These are phyloP conservation scores for Crithidia bombi DNA, from an alignment of 208 protist genomes.

Conservation along the genomic window DNA sequence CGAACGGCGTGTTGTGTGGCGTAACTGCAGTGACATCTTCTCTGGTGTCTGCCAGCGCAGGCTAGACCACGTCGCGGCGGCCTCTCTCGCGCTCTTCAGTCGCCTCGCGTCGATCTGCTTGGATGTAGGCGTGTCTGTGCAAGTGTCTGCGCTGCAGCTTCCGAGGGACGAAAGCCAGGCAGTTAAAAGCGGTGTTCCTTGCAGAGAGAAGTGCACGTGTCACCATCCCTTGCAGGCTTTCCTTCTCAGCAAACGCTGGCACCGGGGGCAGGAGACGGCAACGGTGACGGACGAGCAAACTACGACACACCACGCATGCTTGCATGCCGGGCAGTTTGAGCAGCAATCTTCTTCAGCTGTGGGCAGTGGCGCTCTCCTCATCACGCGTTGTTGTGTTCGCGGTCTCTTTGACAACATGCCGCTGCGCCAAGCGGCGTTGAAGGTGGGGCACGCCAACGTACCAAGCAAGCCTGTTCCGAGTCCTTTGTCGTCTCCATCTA, in stretches of 20 bases:
- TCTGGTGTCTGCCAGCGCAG: background rate
- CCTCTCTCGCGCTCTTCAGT: slow-evolving; percentile 2
- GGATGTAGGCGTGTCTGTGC: slow-evolving; percentile 23
- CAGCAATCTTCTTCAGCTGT: background rate
- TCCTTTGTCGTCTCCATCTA: slow-evolving; percentile 8
- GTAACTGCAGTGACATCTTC: background rate
- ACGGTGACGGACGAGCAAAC: background rate
- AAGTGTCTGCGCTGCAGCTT: background rate
- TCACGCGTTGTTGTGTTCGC: slow-evolving; percentile 35
- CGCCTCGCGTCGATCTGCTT: slow-evolving; percentile 24
- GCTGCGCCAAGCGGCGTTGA: slow-evolving; percentile 39
- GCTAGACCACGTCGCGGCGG: background rate
- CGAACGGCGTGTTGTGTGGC: background rate
- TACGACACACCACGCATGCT: background rate
- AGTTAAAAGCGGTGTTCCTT: background rate
- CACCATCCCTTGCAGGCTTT: background rate
- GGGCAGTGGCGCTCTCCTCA: background rate
- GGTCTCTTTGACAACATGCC: slow-evolving; percentile 52
- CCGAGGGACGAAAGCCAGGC: background rate
- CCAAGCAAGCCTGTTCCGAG: background rate
- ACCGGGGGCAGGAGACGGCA: slow-evolving; percentile 9
- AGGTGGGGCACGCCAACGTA: background rate
- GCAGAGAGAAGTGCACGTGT: background rate
- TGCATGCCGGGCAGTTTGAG: background rate
- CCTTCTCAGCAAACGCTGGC: slow-evolving; percentile 22